Evolutionary conservation across 2,329 filamentous ascomycete genomes (phyloP), one percentile per base, ranked within the genome.

Genomic region (Didymella pinodella): DNA sequence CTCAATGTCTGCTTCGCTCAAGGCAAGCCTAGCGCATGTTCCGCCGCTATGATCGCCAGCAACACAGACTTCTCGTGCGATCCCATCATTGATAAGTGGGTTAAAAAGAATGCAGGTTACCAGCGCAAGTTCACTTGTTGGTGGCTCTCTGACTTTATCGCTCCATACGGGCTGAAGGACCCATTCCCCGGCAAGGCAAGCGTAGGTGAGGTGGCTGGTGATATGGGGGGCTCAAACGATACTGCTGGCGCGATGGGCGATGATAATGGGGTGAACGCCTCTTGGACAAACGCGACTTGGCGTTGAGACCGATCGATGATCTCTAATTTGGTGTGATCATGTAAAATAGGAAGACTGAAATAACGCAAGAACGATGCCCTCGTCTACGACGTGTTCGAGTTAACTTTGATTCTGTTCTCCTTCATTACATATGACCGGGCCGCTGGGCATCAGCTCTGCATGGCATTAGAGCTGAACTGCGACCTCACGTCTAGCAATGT

Each of bases 81-180:
- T 1, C 12, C 25, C 12, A 16, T 59, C 8, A 2, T 32, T 0
- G 18, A 34, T 5, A 16, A 25, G 12, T 59, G 47, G 7, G 6
- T 16, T 4, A 18, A 18, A 1, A 41, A 41, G 26, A 14, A 26
- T 22, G 46, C 46, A 12, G 56, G 50, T 2, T 54, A 43, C 4
- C 46, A 59, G 41, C 56, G 56, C 7, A 34, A 22, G 3, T 59
- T 59, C 22, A 18, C 25, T 4, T 59, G 56, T 14, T 59, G 46
- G 50, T 59, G 56, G 56, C 50, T 49, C 1, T 22, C 48, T 18
- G 55, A 58, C 31, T 58, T 58, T 11, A 34, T 26, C 2, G 40
- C 22, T 2, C 38, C 46, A 0, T 49, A 29, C 14, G 36, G 46
- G 8, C 4, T 20, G 8, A 36, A 4, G 3, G 31, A 16, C n/a